These are phyloP conservation scores for Brassica napus DNA, from an alignment of 345 rosid species.

Conservation along the genomic window DNA sequence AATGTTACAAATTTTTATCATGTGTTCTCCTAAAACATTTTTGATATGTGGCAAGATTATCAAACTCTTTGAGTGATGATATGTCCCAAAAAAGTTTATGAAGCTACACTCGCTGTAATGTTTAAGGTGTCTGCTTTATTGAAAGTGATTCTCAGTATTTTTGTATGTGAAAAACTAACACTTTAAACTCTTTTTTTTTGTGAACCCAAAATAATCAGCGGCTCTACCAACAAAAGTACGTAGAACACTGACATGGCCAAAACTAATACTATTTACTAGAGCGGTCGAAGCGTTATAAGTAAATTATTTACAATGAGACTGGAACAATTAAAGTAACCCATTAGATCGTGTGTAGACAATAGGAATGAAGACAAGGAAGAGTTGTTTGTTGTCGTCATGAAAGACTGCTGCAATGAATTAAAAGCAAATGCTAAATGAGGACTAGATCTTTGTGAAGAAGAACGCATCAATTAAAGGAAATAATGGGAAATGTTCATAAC, in stretches of 20 bases:
- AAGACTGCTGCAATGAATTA: slow-evolving; percentile 38
- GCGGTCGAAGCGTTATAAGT: background rate
- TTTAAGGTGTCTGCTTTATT: background rate
- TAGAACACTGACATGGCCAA: background rate
- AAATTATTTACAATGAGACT: background rate
- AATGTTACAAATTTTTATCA: background rate
- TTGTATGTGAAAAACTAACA: background rate
- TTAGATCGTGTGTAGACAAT: slow-evolving; percentile 8
- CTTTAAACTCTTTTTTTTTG: background rate
- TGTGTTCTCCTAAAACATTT: background rate
- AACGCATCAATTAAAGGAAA: slow-evolving; percentile 34
- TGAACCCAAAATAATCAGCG: background rate
- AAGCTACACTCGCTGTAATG: too few relatives aligned
- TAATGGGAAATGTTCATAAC: slow-evolving; percentile 38
- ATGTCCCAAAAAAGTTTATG: background rate
- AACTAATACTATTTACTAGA: background rate
- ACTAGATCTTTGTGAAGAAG: slow-evolving; percentile 37
- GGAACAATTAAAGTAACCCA: slow-evolving; percentile 14
- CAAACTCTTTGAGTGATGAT: background rate
- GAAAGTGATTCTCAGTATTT: background rate
- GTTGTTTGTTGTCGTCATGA: slow-evolving; percentile 34
- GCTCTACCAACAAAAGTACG: background rate
- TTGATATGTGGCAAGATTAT: background rate
- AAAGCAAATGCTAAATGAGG: slow-evolving; percentile 41
- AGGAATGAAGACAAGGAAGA: slow-evolving; percentile 24